Conservation (phyloP, 2,329 filamentous ascomycete genomes). For the Xylaria sp. region DNA sequence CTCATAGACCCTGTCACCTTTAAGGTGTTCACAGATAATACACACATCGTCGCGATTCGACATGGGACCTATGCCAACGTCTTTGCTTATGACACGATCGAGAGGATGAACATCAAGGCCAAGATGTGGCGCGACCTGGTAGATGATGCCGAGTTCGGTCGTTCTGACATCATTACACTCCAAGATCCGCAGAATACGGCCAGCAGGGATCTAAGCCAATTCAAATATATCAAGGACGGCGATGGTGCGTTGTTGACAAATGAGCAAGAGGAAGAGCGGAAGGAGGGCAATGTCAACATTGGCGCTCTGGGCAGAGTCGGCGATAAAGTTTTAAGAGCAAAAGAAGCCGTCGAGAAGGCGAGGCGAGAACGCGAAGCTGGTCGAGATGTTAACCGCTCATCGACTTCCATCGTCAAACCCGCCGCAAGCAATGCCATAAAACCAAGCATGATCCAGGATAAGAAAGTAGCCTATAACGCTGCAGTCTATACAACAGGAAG, state of each 20-base stretch:
- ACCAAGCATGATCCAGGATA: slow-evolving; percentile 63
- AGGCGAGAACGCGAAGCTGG: slow-evolving; percentile 75
- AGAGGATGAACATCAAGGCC: slow-evolving; percentile 93
- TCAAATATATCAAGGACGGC: slow-evolving; percentile 90
- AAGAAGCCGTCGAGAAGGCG: slow-evolving; percentile 91
- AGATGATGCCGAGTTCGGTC: slow-evolving; percentile 84
- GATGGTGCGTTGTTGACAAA: slow-evolving; percentile 72
- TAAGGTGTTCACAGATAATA: slow-evolving; percentile 98
- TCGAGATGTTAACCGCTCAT: slow-evolving; percentile 65
- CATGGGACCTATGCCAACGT: slow-evolving; percentile 89
- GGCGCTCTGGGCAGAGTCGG: slow-evolving; percentile 80
- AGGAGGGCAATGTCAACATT: slow-evolving; percentile 77
- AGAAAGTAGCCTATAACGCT: slow-evolving; percentile 79
- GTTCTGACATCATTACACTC: slow-evolving; percentile 93
- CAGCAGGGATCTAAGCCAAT: slow-evolving; percentile 82
- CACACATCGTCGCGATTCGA: slow-evolving; percentile 89
- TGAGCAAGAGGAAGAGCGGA: slow-evolving; percentile 74
- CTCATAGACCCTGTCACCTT: slow-evolving; percentile 96
- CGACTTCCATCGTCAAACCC: slow-evolving; percentile 55
- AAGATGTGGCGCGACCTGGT: slow-evolving; percentile 96
- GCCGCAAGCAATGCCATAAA: slow-evolving; percentile 46
- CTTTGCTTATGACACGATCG: slow-evolving; percentile 94
- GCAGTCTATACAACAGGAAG: slow-evolving; percentile 90
- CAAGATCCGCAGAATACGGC: slow-evolving; percentile 95
- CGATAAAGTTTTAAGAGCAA: slow-evolving; percentile 88